Percentiles rank a stretch among this genome's conserved stretches.
Evolutionary conservation across 371 early-diverging fungal species (phyloP).

Genomic region (Zopfochytrium polystomum): DNA sequence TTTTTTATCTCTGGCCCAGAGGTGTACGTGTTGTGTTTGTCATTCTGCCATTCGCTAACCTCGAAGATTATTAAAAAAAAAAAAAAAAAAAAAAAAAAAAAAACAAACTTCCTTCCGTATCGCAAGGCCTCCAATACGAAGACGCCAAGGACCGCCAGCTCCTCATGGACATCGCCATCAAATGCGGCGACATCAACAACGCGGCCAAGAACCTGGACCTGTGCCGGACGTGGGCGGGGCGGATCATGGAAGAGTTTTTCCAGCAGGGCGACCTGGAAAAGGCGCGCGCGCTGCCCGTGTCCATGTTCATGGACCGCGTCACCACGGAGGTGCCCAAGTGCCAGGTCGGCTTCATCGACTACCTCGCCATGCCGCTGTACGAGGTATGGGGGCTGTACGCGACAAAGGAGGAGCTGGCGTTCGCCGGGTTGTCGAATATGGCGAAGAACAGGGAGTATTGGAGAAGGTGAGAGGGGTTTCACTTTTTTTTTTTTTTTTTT

Average conservation of each 20-base stretch:
- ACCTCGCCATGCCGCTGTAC: conserved; percentile 53
- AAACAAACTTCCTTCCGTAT: too few relatives aligned
- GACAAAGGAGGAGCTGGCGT: conserved; percentile 6
- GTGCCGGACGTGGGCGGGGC: conserved; percentile 47
- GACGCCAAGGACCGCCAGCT: conserved; percentile 39
- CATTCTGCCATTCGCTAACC: neutral
- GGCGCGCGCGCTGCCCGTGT: conserved; percentile 38
- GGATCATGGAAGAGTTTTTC: conserved; percentile 58
- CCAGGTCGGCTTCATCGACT: conserved; percentile 52
- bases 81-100: neutral
- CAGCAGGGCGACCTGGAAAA: conserved; percentile 46
- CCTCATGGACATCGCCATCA: conserved; percentile 51
- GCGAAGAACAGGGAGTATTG: conserved; percentile 26
- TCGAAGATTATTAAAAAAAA: neutral
- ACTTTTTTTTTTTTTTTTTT: too few relatives aligned
- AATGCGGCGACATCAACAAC: conserved; percentile 59
- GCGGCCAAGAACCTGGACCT: conserved; percentile 46
- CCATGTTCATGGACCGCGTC: conserved; percentile 52
- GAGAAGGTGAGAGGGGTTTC: too few relatives aligned
- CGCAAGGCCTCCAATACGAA: conserved; percentile 16
- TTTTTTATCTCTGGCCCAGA: neutral
- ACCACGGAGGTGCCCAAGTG: conserved; percentile 49
- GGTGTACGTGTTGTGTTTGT: neutral
- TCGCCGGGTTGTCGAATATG: conserved; percentile 22
- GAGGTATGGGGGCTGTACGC: conserved; percentile 45